phyloP scores from a whole-genome alignment of 768 basidiomycete species.

The Boletus pseudopeckii region DNA sequence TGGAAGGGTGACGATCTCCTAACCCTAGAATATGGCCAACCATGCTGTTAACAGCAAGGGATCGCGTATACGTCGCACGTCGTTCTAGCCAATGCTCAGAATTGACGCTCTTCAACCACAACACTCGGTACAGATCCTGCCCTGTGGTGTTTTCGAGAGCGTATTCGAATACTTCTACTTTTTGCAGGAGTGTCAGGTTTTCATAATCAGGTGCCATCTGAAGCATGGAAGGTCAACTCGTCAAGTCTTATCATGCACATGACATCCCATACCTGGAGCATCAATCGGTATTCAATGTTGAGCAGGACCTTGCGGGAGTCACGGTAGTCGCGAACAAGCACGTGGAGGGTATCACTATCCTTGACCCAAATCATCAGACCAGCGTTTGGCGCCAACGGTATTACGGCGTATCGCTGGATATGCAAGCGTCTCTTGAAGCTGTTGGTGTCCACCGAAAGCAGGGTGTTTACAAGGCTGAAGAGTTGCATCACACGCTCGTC shows the following conservation, averaged over 20 bases:
- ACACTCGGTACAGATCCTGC: constrained; percentile 92
- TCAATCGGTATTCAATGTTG: constrained; percentile 97
- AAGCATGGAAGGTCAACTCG: constrained; percentile 1
- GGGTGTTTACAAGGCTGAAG: constrained; percentile 93
- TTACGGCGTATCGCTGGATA: constrained; percentile 90
- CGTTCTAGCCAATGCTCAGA: constrained; percentile 99
- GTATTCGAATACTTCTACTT: constrained; percentile 99
- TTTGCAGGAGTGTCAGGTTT: constrained; percentile 88
- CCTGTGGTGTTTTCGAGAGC: constrained; percentile 98
- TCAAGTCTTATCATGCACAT: constrained; percentile 44
- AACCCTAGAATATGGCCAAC: constrained; percentile 96
- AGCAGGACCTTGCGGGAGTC: constrained; percentile 94
- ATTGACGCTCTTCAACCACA: constrained; percentile 93
- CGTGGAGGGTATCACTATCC: constrained; percentile 93
- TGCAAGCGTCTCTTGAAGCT: constrained; percentile 96
- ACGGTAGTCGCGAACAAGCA: constrained; percentile 92
- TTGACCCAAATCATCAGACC: constrained; percentile 95
- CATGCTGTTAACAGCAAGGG: constrained; percentile 96
- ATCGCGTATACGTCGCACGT: constrained; percentile 92
- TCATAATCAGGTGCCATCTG: constrained; percentile 99
- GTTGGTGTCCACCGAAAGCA: constrained; percentile 88
- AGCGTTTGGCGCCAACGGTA: constrained; percentile 92
- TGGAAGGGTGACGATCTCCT: constrained; percentile 97
- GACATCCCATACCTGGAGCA: constrained; percentile 88
- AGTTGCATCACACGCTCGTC: constrained; percentile 99